Evolutionary conservation across 2,329 filamentous ascomycete genomes (phyloP).

Genomic region (Ascochyta koolunga): DNA sequence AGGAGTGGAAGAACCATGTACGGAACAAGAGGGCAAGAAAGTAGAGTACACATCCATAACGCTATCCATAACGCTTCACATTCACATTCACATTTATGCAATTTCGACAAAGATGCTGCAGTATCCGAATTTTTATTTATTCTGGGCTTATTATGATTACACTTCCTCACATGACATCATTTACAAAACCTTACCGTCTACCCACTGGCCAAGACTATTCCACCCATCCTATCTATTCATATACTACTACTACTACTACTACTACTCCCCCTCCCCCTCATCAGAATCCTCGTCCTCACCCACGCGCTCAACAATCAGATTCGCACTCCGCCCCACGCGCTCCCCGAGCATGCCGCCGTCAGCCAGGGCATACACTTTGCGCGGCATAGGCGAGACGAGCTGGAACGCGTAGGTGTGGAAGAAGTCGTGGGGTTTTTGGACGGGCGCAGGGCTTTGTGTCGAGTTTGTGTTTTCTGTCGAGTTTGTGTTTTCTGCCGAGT

Average conservation of each 20-base stretch:
- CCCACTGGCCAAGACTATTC: too few species aligned
- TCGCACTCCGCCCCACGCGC: conserved; percentile 80
- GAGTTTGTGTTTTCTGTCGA: too few species aligned
- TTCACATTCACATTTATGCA: too few species aligned
- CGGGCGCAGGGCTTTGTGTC: too few species aligned
- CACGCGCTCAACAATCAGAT: conserved; percentile 82
- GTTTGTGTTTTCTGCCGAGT: too few species aligned
- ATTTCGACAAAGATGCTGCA: too few species aligned
- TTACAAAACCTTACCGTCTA: too few species aligned
- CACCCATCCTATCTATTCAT: too few species aligned
- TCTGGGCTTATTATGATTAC: too few species aligned
- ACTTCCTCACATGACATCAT: too few species aligned
- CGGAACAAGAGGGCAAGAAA: background rate
- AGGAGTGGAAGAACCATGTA: too few species aligned
- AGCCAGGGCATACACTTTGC: conserved; percentile 77
- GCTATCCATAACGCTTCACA: conserved; percentile 9
- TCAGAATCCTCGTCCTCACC: conserved; percentile 62
- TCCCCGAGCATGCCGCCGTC: conserved; percentile 70
- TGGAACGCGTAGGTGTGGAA: conserved; percentile 84
- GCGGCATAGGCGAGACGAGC: conserved; percentile 83
- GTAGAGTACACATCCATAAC: conserved; percentile 5
- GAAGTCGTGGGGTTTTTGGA: conserved; percentile 67
- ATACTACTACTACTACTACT: background rate
- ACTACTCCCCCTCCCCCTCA: conserved; percentile 17
- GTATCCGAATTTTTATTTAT: too few species aligned